Evolutionary conservation across 257 asterid species (phyloP).

Genomic region (Solanum paucissectum): DNA sequence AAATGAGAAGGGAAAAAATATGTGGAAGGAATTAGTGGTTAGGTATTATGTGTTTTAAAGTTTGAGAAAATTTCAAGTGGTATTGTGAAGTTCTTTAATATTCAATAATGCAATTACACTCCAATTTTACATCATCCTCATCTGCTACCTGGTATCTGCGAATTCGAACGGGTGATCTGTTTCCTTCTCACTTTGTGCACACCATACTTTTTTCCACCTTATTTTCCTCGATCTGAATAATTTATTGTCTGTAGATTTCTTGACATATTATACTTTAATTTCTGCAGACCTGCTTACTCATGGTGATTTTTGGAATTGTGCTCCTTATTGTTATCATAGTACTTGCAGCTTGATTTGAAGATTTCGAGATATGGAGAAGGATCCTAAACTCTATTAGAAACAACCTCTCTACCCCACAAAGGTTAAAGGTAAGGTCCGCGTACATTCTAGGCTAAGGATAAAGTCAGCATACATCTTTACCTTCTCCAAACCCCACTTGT

Average conservation of each 20-base stretch:
- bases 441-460: no score
- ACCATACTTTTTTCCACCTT: not conserved
- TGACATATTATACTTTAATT: not conserved
- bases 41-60: not conserved
- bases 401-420: not conserved
- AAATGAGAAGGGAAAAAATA: not conserved
- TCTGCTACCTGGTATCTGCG: not conserved
- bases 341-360: conserved; percentile 34
- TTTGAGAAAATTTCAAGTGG: not conserved
- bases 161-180: not conserved
- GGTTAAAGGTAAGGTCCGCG: not conserved
- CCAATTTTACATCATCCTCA: not conserved
- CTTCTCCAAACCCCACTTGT: not conserved
- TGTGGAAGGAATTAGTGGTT: not conserved
- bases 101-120: not conserved
- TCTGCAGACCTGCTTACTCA: conserved; percentile 69
- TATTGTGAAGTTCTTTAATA: not conserved
- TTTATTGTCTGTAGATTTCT: not conserved
- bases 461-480: not conserved
- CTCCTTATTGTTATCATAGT: conserved; percentile 67
- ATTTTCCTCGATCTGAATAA: not conserved
- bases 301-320: conserved; percentile 68
- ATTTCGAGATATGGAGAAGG: not conserved
- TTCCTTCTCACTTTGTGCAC: not conserved
- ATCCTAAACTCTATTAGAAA: not conserved